Percentiles rank a stretch among this genome's conserved stretches.
These are phyloP conservation scores for Hibiscus tridactylites DNA, from an alignment of 345 rosid species.

Conservation along the genomic window DNA sequence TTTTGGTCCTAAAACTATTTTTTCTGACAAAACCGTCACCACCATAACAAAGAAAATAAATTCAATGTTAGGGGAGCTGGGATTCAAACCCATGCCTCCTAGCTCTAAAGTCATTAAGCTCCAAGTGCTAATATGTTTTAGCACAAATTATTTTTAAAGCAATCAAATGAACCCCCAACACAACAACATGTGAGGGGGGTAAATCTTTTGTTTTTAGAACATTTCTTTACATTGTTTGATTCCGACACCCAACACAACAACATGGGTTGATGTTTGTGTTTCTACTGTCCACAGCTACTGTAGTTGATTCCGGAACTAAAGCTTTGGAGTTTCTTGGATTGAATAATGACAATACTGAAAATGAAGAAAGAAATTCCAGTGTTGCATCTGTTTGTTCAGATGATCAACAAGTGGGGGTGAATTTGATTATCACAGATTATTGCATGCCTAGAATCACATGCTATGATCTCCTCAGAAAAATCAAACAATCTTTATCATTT, in stretches of 20 bases:
- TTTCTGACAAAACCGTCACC: no score
- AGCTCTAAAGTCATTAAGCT: no score
- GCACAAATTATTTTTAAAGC: no score
- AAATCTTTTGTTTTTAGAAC: background rate
- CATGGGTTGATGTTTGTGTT: background rate
- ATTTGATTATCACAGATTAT: constrained; percentile 85
- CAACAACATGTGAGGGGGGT: constrained; percentile 18
- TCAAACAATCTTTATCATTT: constrained; percentile 62
- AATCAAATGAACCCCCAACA: no score
- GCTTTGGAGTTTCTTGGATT: constrained; percentile 83
- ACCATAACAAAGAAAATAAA: no score
- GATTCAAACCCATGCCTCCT: no score
- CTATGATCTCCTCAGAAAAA: constrained; percentile 75
- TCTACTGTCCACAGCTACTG: constrained; percentile 45
- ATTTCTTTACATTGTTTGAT: background rate
- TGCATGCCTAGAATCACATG: constrained; percentile 99
- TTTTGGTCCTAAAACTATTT: no score
- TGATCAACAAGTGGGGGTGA: constrained; percentile 40
- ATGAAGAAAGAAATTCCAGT: constrained; percentile 19
- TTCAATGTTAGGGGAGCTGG: no score
- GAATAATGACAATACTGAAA: constrained; percentile 11
- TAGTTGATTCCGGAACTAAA: constrained; percentile 85
- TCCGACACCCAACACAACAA: background rate
- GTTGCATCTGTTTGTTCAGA: background rate
- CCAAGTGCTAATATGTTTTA: no score